Base-by-base conservation (phyloP, 2,329 filamentous ascomycete species). In the Alternaria sp. region DNA sequence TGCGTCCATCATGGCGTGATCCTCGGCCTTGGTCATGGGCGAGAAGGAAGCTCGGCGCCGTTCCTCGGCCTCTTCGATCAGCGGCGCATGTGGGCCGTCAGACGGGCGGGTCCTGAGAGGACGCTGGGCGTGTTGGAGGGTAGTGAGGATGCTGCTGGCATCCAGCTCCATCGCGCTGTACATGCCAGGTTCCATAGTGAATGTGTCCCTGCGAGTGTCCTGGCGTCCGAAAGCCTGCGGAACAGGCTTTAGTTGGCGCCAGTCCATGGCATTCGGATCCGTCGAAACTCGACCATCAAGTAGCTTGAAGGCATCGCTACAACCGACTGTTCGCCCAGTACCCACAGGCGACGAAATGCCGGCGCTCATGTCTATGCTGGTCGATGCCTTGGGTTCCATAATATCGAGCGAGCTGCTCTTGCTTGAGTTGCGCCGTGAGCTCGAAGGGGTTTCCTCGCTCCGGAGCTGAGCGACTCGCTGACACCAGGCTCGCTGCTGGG, bases 111-210 rank as follows among this genome's bases (percentile, higher is more conserved):
- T 69, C 55, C 69, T 64, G 6, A 78, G 60, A 12, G 76, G 73
- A 3, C 64, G 64, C 56, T 72, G 70, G 43, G 69, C 75, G 25
- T 76, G 75, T 55, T 76, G 75, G 23, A 79, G 67, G 5, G 77
- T 79, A 21, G 77, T 76, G 26, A 79, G 77, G 44, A 79, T 76
- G 45, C 76, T 73, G 30, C 77, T 77, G 12, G 76, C 76, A 43
- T 79, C 78, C 10, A 79, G 69, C 61, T 79, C 78, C 63, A 79
- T 71, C 4, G 76, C 77, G 51, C 78, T 79, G 55, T 78, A 79
- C 55, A 68, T 72, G n/a, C 73, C 69, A 18, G 71, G 71, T 26
- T 73, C 65, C 60, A 71, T 71, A 5, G 71, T 72, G 23, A 78
- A 66, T 0, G 72, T 71, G 51, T 75, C 74, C 18, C 65, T 65